Evolutionary conservation across 441 rosid genomes (phyloP).

Genomic region (Gossypium laxum): DNA sequence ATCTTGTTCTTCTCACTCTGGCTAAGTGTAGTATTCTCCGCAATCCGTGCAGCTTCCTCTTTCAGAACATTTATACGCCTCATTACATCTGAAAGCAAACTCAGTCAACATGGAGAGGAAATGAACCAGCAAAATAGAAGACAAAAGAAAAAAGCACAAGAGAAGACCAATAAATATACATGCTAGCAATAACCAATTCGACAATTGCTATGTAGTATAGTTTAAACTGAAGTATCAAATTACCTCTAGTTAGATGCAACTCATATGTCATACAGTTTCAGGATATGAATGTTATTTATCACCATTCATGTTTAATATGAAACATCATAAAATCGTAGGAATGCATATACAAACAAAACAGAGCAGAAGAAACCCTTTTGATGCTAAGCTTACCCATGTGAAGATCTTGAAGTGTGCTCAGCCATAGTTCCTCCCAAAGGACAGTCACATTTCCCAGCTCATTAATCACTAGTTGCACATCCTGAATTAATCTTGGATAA

Average conservation of each 20-base stretch:
- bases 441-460: slow-evolving; percentile 91
- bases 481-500: slow-evolving; percentile 85
- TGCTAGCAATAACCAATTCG: neutral
- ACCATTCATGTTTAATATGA: slow-evolving; percentile 2
- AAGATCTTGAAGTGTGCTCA: slow-evolving; percentile 95
- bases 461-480: slow-evolving; percentile 90
- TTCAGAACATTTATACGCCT: slow-evolving; percentile 81
- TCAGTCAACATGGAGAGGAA: slow-evolving; percentile 10
- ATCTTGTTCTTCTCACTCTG: slow-evolving; percentile 85
- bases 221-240: neutral
- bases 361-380: slow-evolving; percentile 16
- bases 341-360: slow-evolving; percentile 13
- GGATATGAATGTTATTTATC: neutral
- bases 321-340: slow-evolving; percentile 13
- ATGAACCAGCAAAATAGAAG: neutral
- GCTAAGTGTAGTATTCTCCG: slow-evolving; percentile 78
- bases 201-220: neutral
- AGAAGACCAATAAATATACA: neutral
- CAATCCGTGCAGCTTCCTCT: slow-evolving; percentile 87
- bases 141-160: neutral
- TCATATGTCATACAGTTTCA: neutral
- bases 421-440: slow-evolving; percentile 99
- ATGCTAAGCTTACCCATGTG: slow-evolving; percentile 60
- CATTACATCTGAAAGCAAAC: slow-evolving; percentile 62
- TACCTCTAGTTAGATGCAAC: slow-evolving; percentile 5